These are phyloP conservation scores for Lyophyllum shimeji DNA, from an alignment of 768 basidiomycete species.

Conservation along the genomic window DNA sequence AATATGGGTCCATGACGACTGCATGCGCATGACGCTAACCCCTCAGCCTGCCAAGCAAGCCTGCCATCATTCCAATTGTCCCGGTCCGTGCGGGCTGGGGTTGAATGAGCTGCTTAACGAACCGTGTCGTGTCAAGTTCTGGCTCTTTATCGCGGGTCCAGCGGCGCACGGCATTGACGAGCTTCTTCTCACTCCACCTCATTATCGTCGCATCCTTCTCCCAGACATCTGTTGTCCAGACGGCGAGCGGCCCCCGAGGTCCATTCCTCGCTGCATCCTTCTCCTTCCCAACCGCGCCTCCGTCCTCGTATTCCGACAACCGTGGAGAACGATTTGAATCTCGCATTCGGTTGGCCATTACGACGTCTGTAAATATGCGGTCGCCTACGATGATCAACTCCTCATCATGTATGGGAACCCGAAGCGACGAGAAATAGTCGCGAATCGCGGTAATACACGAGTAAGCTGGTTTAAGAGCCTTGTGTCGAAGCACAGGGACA, in stretches of 20 bases:
- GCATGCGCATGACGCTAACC: not conserved
- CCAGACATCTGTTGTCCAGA: constrained; percentile 77
- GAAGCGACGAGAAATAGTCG: constrained; percentile 68
- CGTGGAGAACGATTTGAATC: constrained; percentile 13
- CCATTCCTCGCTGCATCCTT: constrained; percentile 15
- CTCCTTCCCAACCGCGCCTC: constrained; percentile 25
- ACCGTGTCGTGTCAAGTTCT: constrained; percentile 22
- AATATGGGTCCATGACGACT: not conserved
- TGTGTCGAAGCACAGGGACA: constrained; percentile 82
- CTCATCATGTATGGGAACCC: constrained; percentile 52
- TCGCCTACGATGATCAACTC: constrained; percentile 88
- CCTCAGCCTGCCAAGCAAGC: constrained; percentile 7
- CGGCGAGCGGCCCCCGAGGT: constrained; percentile 52
- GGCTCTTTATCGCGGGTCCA: constrained; percentile 33
- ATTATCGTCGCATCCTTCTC: constrained; percentile 58
- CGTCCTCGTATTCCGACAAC: constrained; percentile 20
- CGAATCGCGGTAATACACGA: constrained; percentile 72
- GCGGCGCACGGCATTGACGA: constrained; percentile 46
- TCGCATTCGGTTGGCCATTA: constrained; percentile 79
- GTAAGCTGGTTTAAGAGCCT: constrained; percentile 75
- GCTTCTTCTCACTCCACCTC: constrained; percentile 55
- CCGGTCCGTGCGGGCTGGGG: not conserved
- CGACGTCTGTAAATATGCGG: constrained; percentile 87
- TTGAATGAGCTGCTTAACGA: constrained; percentile 28
- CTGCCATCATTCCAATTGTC: constrained; percentile 4